Percentiles rank a stretch among this genome's conserved stretches.
These are phyloP conservation scores for Climacium dendroides DNA, from an alignment of 225 moss, liverwort and hornwort genomes.

Conservation along the genomic window DNA sequence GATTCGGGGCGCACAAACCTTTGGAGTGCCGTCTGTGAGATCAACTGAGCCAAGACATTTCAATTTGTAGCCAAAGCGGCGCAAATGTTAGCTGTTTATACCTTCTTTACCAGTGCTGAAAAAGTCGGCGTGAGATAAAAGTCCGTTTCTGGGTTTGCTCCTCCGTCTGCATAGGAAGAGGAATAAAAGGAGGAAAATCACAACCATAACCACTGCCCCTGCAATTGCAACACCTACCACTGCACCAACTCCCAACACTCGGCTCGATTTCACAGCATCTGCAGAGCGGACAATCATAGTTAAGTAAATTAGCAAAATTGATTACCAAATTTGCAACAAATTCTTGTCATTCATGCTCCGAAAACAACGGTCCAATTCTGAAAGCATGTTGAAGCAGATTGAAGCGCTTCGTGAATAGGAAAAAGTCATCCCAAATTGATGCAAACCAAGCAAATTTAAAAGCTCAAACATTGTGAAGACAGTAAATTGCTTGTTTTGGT, in stretches of 20 bases:
- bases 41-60: background rate
- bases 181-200: background rate
- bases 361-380: background rate
- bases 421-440: too few species aligned
- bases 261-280: background rate
- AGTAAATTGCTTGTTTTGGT: too few species aligned
- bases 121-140: background rate
- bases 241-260: background rate
- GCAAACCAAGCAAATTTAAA: background rate
- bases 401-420: background rate
- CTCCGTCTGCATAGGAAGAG: background rate
- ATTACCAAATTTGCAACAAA: background rate
- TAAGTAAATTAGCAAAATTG: background rate
- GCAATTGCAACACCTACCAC: slow-evolving; percentile 3
- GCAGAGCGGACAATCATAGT: background rate
- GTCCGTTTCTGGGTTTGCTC: background rate
- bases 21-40: background rate
- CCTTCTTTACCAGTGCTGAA: slow-evolving; percentile 24
- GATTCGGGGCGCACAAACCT: background rate
- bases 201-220: background rate
- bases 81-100: background rate
- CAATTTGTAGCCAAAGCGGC: background rate
- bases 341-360: background rate
- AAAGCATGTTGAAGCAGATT: background rate
- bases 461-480: background rate